These are phyloP conservation scores for Polyporus arcularius DNA, from an alignment of 768 basidiomycete genomes.

Conservation along the genomic window DNA sequence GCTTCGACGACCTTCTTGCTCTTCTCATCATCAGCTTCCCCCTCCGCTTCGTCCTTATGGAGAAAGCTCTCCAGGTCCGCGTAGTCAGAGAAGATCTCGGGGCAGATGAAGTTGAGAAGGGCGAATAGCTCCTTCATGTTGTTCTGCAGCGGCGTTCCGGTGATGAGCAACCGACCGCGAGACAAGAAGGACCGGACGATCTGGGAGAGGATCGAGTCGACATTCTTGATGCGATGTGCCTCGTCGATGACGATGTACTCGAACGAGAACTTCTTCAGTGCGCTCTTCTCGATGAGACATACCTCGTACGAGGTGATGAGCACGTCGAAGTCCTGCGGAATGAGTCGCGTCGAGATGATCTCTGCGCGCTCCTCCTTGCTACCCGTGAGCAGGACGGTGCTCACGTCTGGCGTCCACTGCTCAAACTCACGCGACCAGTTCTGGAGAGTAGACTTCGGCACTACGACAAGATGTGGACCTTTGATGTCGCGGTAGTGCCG, in stretches of 20 bases:
- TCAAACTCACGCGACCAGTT: slow-evolving; percentile 96
- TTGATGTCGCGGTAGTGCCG: slow-evolving; percentile 73
- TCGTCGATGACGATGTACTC: slow-evolving; percentile 99
- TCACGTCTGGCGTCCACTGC: slow-evolving; percentile 89
- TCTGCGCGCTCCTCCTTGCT: slow-evolving; percentile 87
- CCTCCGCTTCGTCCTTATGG: slow-evolving; percentile 77
- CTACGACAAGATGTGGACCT: slow-evolving; percentile 94
- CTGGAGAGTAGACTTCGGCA: slow-evolving; percentile 97
- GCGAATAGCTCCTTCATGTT: slow-evolving; percentile 95
- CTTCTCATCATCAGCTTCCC: slow-evolving; percentile 74
- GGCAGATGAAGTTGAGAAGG: slow-evolving; percentile 92
- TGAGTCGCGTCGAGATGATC: slow-evolving; percentile 74
- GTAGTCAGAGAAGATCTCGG: slow-evolving; percentile 92
- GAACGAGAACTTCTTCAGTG: slow-evolving; percentile 92
- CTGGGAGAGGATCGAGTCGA: slow-evolving; percentile 92
- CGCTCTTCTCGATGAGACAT: slow-evolving; percentile 91
- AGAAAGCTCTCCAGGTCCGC: slow-evolving; percentile 92
- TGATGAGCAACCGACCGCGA: slow-evolving; percentile 89
- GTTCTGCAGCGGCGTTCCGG: slow-evolving; percentile 96
- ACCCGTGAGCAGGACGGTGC: slow-evolving; percentile 79
- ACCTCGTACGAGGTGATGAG: slow-evolving; percentile 98
- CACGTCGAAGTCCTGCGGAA: slow-evolving; percentile 89
- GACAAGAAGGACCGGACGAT: slow-evolving; percentile 91
- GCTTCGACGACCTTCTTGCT: slow-evolving; percentile 96
- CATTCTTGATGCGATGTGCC: slow-evolving; percentile 99